A percentile compares a stretch with the other conserved stretches of the same genome.
Conservation (phyloP, 495 filamentous ascomycete species). For the Xylaria flabelliformis region DNA sequence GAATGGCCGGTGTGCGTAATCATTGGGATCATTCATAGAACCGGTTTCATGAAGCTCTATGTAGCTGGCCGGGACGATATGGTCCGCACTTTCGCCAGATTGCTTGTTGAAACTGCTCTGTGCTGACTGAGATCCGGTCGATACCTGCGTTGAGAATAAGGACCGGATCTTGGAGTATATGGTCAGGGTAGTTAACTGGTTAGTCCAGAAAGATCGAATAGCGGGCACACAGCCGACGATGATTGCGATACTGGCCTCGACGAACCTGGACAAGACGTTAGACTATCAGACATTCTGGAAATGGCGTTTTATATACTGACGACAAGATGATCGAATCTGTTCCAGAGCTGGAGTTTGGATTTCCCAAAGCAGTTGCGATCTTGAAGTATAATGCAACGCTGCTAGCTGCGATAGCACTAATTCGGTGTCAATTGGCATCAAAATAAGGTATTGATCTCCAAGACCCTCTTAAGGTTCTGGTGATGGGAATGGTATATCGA, state of each 20-base stretch:
- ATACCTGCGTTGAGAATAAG: too few relatives aligned
- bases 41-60: neutral
- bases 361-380: too few relatives aligned
- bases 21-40: neutral
- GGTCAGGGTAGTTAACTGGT: neutral
- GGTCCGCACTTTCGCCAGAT: neutral
- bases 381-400: too few relatives aligned
- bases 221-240: neutral
- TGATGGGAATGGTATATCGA: too few relatives aligned
- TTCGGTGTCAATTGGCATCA: too few relatives aligned
- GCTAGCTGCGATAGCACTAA: too few relatives aligned
- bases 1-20: neutral
- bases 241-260: neutral
- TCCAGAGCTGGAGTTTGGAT: too few relatives aligned
- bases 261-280: neutral
- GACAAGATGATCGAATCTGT: too few relatives aligned
- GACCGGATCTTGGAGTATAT: too few relatives aligned
- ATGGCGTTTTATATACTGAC: neutral
- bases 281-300: neutral
- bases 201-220: neutral
- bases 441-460: too few relatives aligned
- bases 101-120: neutral
- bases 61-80: neutral
- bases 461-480: too few relatives aligned
- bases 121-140: too few relatives aligned